Conservation (phyloP, 1,139 yeast genomes). For the Debaryomyces singareniensis region DNA sequence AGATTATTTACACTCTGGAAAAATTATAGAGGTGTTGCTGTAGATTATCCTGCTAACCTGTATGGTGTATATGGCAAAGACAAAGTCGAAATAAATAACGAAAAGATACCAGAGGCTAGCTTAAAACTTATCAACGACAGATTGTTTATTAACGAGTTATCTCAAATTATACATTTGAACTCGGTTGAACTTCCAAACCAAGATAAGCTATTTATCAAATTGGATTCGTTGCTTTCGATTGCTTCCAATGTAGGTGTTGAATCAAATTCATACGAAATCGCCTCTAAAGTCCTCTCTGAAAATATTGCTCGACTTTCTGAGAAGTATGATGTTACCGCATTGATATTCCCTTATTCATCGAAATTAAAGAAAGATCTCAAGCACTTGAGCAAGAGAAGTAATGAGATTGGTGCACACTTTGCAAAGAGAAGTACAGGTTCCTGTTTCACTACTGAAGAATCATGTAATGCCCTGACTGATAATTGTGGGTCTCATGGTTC, state of each 20-base stretch:
- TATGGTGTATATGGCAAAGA: neutral
- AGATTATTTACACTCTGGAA: too few species aligned
- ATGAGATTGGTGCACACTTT: too few species aligned
- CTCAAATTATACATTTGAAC: constrained; percentile 36
- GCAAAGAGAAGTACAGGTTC: constrained; percentile 9
- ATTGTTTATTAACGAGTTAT: constrained; percentile 40
- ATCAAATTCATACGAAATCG: constrained; percentile 33
- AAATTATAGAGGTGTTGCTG: too few species aligned
- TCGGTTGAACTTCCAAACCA: constrained; percentile 9
- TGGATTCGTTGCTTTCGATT: constrained; percentile 36
- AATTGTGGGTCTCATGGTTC: constrained; percentile 61
- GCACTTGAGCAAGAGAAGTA: constrained; percentile 16
- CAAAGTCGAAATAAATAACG: neutral
- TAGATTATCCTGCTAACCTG: neutral
- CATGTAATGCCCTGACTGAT: constrained; percentile 48
- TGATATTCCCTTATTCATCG: constrained; percentile 15
- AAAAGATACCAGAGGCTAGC: too few species aligned
- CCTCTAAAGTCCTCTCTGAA: constrained; percentile 27
- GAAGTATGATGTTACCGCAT: constrained; percentile 26
- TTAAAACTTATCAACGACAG: constrained; percentile 34
- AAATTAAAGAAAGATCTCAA: neutral
- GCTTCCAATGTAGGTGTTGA: constrained; percentile 35
- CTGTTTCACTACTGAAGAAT: constrained; percentile 41
- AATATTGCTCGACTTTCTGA: constrained; percentile 20
- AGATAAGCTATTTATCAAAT: constrained; percentile 26